phyloP scores from a whole-genome alignment of 1,139 yeast species.

The Eremothecium coryli region DNA sequence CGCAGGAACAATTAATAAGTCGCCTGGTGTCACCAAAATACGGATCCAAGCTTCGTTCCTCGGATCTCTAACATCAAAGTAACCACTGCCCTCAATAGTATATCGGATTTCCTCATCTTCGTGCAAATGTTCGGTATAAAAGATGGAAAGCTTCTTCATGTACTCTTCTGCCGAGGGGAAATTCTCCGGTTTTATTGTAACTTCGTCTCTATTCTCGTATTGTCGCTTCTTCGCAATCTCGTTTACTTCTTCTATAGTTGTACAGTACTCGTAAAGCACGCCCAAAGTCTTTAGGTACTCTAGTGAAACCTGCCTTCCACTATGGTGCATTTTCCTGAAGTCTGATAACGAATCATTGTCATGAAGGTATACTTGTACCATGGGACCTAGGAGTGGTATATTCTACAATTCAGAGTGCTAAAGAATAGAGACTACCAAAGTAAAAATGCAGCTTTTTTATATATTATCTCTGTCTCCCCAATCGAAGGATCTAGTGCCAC shows the following conservation, averaged over 20 bases:
- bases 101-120: conserved; percentile 97
- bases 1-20: conserved; percentile 71
- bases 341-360: conserved; percentile 54
- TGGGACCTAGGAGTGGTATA: conserved; percentile 13
- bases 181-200: conserved; percentile 50
- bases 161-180: conserved; percentile 55
- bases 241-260: conserved; percentile 50
- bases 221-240: conserved; percentile 55
- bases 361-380: conserved; percentile 54
- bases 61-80: conserved; percentile 71
- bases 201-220: conserved; percentile 73
- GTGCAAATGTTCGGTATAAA: conserved; percentile 83
- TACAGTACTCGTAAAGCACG: conserved; percentile 53
- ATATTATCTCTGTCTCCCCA: too few species aligned
- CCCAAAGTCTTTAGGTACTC: conserved; percentile 53
- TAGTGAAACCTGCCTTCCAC: conserved; percentile 47
- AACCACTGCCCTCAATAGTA: conserved; percentile 83
- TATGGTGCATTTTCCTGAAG: conserved; percentile 67
- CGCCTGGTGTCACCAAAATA: conserved; percentile 52
- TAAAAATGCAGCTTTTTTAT: too few species aligned
- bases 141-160: conserved; percentile 54
- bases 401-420: too few species aligned
- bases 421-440: too few species aligned
- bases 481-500: too few species aligned
- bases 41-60: conserved; percentile 69